Conservation (phyloP, 306 rosid genomes). For the Begonia fuchsioides region DNA sequence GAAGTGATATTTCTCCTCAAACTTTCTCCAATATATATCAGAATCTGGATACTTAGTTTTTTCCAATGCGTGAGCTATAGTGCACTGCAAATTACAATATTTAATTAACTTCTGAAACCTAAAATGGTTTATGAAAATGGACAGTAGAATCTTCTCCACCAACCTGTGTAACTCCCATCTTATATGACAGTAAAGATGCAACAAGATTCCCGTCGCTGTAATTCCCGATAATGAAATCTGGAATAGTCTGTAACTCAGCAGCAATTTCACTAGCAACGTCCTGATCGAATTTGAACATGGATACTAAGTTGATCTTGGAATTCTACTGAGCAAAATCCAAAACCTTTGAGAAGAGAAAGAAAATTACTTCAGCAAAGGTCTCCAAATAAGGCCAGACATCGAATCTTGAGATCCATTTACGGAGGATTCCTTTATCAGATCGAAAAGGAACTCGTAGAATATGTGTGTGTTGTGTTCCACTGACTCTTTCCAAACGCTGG, state of each 20-base stretch:
- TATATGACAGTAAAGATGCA: constrained; percentile 72
- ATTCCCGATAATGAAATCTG: constrained; percentile 89
- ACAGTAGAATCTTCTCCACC: constrained; percentile 5
- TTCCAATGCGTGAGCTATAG: constrained; percentile 88
- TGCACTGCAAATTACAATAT: constrained; percentile 44
- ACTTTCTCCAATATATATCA: constrained; percentile 72
- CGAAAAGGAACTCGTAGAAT: constrained; percentile 90
- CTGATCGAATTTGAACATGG: constrained; percentile 15
- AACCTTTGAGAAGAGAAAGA: not conserved
- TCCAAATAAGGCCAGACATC: constrained; percentile 91
- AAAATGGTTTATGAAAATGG: not conserved
- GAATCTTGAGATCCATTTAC: constrained; percentile 94
- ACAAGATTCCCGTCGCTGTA: constrained; percentile 97
- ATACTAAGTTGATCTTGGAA: not conserved
- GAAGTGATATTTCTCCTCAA: constrained; percentile 76
- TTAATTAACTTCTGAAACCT: constrained; percentile 2
- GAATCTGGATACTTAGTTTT: constrained; percentile 93
- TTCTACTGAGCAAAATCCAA: not conserved
- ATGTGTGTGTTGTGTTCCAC: constrained; percentile 66
- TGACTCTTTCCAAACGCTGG: constrained; percentile 78
- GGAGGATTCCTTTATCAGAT: constrained; percentile 59
- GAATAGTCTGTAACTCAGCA: constrained; percentile 69
- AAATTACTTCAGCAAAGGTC: constrained; percentile 71
- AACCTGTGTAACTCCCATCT: constrained; percentile 93
- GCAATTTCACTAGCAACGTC: constrained; percentile 67